These are phyloP conservation scores for Lojkania enalia DNA, from an alignment of 2,329 filamentous ascomycete species.

Conservation along the genomic window DNA sequence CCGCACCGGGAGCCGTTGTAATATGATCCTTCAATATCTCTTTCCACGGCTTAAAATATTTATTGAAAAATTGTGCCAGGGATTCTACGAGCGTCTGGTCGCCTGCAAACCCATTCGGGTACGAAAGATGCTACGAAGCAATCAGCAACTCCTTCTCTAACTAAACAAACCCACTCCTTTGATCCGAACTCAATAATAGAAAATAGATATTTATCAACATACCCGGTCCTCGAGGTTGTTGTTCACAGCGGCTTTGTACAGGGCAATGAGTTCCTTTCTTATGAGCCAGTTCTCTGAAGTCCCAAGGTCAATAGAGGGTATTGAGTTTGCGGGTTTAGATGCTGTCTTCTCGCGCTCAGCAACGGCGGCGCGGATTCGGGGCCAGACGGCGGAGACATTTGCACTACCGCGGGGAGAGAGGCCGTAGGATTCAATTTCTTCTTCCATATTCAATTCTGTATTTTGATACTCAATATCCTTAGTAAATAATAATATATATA, in stretches of 20 bases:
- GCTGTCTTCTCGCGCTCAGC: conserved; percentile 8
- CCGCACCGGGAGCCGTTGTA: conserved; percentile 20
- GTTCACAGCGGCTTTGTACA: conserved; percentile 18
- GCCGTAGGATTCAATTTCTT: no score
- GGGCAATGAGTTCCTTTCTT: conserved; percentile 17
- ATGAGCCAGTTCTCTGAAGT: conserved; percentile 29
- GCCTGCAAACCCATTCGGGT: conserved; percentile 19
- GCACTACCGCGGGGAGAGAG: conserved; percentile 3
- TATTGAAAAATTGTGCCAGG: conserved; percentile 28
- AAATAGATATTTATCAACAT: no score
- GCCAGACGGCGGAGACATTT: conserved; percentile 21
- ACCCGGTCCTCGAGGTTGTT: no score
- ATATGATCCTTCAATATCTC: conserved; percentile 25
- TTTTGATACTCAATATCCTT: no score
- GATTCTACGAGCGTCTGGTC: conserved; percentile 23
- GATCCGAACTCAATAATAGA: no score
- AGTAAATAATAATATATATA: no score
- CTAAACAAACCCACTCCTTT: no score
- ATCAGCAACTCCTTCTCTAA: no score
- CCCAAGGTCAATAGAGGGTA: conserved; percentile 29
- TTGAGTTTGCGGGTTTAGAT: no score
- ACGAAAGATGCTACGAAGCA: conserved; percentile 17
- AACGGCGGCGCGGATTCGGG: conserved; percentile 19
- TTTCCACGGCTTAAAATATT: conserved; percentile 28
- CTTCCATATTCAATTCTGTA: no score